A percentile compares a stretch with the other conserved stretches of the same genome.
Conservation (phyloP, 2,329 filamentous ascomycete species). For the Penicillium oxalicum region DNA sequence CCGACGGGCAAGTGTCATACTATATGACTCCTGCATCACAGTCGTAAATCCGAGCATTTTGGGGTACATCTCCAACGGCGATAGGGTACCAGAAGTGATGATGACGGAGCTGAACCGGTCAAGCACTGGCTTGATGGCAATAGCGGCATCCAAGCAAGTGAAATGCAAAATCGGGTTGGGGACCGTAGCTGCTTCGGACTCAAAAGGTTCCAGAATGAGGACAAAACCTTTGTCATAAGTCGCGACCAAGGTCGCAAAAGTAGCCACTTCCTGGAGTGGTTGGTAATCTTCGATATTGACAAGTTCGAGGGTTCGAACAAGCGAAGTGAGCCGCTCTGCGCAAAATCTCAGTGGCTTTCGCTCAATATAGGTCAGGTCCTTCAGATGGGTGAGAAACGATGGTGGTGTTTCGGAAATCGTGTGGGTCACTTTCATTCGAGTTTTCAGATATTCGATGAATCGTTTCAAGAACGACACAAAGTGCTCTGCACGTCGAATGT, state of each 20-base stretch:
- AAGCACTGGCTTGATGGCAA: slow-evolving; percentile 96
- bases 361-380: slow-evolving; percentile 95
- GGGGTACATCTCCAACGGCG: slow-evolving; percentile 95
- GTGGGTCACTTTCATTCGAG: slow-evolving; percentile 94
- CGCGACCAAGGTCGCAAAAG: slow-evolving; percentile 89
- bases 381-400: slow-evolving; percentile 86
- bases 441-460: slow-evolving; percentile 97
- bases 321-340: slow-evolving; percentile 85
- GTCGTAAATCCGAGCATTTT: slow-evolving; percentile 94
- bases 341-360: slow-evolving; percentile 91
- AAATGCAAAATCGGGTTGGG: slow-evolving; percentile 97
- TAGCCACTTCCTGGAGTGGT: slow-evolving; percentile 92
- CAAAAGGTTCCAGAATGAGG: slow-evolving; percentile 93
- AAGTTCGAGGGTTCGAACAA: slow-evolving; percentile 89
- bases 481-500: slow-evolving; percentile 91
- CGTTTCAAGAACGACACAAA: slow-evolving; percentile 91
- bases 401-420: slow-evolving; percentile 95
- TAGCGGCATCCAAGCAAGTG: slow-evolving; percentile 92
- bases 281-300: slow-evolving; percentile 98
- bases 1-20: slow-evolving; percentile 86
- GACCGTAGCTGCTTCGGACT: slow-evolving; percentile 90
- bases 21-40: slow-evolving; percentile 93
- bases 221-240: slow-evolving; percentile 97
- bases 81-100: slow-evolving; percentile 96
- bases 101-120: slow-evolving; percentile 97